Evolutionary conservation across 73 alveolate genomes (phyloP).

Genomic region (Tetrahymena malaccensis): DNA sequence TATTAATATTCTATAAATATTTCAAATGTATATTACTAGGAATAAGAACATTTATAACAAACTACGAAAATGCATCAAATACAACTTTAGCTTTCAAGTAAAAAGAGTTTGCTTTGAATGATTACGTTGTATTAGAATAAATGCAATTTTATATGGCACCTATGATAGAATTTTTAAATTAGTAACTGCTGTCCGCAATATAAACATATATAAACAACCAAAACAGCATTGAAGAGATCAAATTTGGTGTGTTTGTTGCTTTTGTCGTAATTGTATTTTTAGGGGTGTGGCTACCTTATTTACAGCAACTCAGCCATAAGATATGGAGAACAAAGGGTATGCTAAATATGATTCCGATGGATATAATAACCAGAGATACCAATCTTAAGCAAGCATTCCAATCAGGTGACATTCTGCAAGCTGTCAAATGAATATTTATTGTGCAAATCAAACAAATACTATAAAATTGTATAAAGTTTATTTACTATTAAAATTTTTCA

Average conservation of each 20-base stretch:
- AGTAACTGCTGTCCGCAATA: neutral
- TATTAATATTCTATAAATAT: no score
- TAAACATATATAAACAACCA: neutral
- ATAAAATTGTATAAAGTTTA: neutral
- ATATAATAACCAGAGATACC: constrained; percentile 8
- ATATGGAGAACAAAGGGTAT: constrained; percentile 42
- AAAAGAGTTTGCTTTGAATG: neutral
- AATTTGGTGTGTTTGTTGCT: neutral
- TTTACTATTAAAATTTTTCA: neutral
- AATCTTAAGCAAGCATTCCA: constrained; percentile 27
- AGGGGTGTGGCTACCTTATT: constrained; percentile 22
- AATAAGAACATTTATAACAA: neutral
- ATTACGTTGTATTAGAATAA: neutral
- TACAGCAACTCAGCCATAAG: neutral
- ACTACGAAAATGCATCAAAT: neutral
- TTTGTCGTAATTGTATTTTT: neutral
- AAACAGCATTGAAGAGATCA: neutral
- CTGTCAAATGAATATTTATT: constrained; percentile 24
- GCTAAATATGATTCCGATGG: constrained; percentile 37
- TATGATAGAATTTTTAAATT: neutral
- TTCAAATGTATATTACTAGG: neutral
- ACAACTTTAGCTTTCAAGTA: neutral
- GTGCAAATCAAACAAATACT: neutral
- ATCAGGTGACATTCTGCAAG: constrained; percentile 20
- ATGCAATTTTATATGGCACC: neutral